phyloP scores from a whole-genome alignment of 805 yeast species.

The Starmerella apis region DNA sequence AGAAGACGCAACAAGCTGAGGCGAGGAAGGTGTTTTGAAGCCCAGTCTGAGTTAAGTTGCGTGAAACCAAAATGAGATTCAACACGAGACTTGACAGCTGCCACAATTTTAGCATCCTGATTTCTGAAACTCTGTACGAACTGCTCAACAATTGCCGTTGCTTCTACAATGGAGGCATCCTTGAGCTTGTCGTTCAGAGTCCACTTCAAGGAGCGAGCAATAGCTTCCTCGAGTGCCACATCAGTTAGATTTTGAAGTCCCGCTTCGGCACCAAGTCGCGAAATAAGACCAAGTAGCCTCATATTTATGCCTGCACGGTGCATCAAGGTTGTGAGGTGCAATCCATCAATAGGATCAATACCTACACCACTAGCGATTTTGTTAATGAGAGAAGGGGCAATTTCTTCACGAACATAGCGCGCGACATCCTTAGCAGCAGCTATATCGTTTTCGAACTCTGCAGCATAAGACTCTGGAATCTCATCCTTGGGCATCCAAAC shows the following conservation, averaged over 20 bases:
- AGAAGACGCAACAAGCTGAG: slow-evolving; percentile 51
- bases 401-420: slow-evolving; percentile 44
- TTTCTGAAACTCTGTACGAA: slow-evolving; percentile 56
- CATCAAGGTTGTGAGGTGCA: slow-evolving; percentile 53
- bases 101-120: slow-evolving; percentile 30
- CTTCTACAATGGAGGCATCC: slow-evolving; percentile 43
- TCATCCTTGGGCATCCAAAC: slow-evolving; percentile 43
- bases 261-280: slow-evolving; percentile 32
- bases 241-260: slow-evolving; percentile 39
- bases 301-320: slow-evolving; percentile 80
- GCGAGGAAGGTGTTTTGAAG: slow-evolving; percentile 10
- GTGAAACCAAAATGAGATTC: slow-evolving; percentile 51
- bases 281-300: slow-evolving; percentile 70
- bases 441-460: slow-evolving; percentile 40
- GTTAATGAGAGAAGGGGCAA: slow-evolving; percentile 53
- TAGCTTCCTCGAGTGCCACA: slow-evolving; percentile 53
- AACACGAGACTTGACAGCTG: slow-evolving; percentile 37
- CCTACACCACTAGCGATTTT: slow-evolving; percentile 47
- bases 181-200: slow-evolving; percentile 44
- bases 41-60: slow-evolving; percentile 44
- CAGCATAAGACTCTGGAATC: slow-evolving; percentile 32
- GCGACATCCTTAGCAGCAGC: slow-evolving; percentile 61
- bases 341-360: slow-evolving; percentile 62
- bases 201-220: slow-evolving; percentile 73
- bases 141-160: slow-evolving; percentile 54